phyloP scores from a whole-genome alignment of 352 stramenopile genomes.

The Pythium scleroteichum region DNA sequence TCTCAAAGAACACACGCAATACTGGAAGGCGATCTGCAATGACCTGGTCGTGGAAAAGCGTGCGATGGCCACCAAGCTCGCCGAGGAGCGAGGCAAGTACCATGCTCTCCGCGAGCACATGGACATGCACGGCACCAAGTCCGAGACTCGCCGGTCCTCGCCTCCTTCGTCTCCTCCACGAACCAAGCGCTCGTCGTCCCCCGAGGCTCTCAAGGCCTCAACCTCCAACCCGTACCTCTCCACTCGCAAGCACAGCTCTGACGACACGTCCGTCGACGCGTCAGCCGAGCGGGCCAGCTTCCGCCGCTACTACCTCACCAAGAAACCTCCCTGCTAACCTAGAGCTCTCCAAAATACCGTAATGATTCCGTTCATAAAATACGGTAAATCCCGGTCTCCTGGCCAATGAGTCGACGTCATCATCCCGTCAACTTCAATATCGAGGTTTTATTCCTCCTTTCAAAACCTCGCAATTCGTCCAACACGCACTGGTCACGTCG shows the following conservation, averaged over 20 bases:
- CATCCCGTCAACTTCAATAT: slow-evolving; percentile 30
- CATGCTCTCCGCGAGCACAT: slow-evolving; percentile 29
- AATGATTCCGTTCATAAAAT: neutral
- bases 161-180: slow-evolving; percentile 2
- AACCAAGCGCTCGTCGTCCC: no score
- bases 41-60: slow-evolving; percentile 30
- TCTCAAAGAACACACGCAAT: slow-evolving; percentile 28
- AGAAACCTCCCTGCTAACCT: slow-evolving; percentile 3
- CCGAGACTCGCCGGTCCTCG: slow-evolving; percentile 4
- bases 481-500: slow-evolving; percentile 1
- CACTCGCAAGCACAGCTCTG: neutral
- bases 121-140: slow-evolving; percentile 22
- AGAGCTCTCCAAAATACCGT: neutral
- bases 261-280: neutral
- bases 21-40: slow-evolving; percentile 32
- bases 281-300: slow-evolving; percentile 19
- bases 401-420: slow-evolving; percentile 30
- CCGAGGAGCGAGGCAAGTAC: slow-evolving; percentile 29
- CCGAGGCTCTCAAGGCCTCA: neutral
- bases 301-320: slow-evolving; percentile 32
- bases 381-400: neutral
- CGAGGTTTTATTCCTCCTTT: slow-evolving; percentile 26
- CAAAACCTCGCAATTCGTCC: slow-evolving; percentile 28
- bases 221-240: neutral
- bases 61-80: slow-evolving; percentile 22